Evolutionary conservation across 345 rosid genomes (phyloP).

Genomic region (Populus pruinosa): DNA sequence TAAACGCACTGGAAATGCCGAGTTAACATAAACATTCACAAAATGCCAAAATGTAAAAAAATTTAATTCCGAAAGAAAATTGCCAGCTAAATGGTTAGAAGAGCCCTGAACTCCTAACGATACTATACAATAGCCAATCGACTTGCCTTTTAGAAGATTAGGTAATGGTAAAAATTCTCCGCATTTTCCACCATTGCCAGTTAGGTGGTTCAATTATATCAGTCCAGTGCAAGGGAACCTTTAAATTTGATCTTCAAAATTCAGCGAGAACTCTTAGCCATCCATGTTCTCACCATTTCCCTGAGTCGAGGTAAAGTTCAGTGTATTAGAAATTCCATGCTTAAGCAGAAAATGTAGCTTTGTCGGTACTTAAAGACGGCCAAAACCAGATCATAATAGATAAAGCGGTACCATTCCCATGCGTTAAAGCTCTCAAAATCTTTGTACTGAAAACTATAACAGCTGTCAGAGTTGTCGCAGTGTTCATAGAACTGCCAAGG

Average conservation of each 20-base stretch:
- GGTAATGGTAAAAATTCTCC: neutral
- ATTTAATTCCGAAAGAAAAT: neutral
- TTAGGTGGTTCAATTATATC: neutral
- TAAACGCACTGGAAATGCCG: too few relatives aligned
- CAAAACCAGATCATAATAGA: neutral
- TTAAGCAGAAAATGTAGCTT: neutral
- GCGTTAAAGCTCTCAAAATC: conserved; percentile 18
- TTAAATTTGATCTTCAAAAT: neutral
- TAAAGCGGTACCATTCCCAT: conserved; percentile 13
- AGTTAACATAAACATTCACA: too few relatives aligned
- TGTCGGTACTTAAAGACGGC: neutral
- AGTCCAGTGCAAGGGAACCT: neutral
- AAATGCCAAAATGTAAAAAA: too few relatives aligned
- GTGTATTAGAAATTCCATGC: neutral
- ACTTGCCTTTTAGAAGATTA: conserved; percentile 19
- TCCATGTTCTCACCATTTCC: conserved; percentile 18
- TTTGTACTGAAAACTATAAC: neutral
- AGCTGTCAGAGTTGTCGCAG: neutral
- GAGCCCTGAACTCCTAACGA: neutral
- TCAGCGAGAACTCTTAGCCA: neutral
- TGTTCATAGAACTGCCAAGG: conserved; percentile 21
- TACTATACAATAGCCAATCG: conserved; percentile 30
- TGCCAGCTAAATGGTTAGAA: neutral
- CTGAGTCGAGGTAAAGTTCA: conserved; percentile 2
- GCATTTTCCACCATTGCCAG: neutral